Base-by-base conservation (phyloP, 2,329 filamentous ascomycete genomes). In the Diaporthe vaccinii region DNA sequence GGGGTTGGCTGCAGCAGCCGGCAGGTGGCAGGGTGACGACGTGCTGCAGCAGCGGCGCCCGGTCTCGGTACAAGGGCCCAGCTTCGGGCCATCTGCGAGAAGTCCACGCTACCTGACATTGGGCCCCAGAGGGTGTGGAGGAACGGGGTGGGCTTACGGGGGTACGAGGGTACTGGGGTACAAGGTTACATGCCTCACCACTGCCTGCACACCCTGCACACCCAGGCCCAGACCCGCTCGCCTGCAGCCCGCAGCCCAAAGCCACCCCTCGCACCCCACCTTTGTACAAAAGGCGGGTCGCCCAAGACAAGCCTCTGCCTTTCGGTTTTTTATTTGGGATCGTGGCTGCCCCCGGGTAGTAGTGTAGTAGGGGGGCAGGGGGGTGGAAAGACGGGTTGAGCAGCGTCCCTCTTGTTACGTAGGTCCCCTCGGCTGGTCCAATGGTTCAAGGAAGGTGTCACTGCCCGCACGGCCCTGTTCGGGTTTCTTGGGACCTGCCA, bases 1-100 rank as follows among this genome's bases (percentile, higher is more conserved):
- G 65, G 65, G 65, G 65, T 68, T 68, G 65, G 65, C 65, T 68
- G 65, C 65, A 68, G 65, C 46, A 68, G 65, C 65, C 65, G 65
- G 65, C 65, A 53, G 46, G 46, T 53, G 65, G 65, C 65, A 68
- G 65, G 65, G 65, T 68, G 65, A 68, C 65, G 65, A 68, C 46
- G 46, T 68, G 44, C 65, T 53, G 65, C 65, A 68, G 62, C 62
- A 62, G 14, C 25, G 31, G 46, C 58, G 46, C 46, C 34, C 34
- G 65, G 65, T 68, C 65, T 53, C 65, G 65, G 46, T 68, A 68
- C 65, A 53, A 68, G 65, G 65, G 46, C 49, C 65, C 46, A 68
- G 65, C 65, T 68, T 68, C 65, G 65, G 65, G 65, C 65, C 65
- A 68, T 53, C 65, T 68, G 65, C 65, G 65, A 68, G 65, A 51